Base-by-base conservation (phyloP, 208 protist species). In the Acanthamoeba divionensis region DNA sequence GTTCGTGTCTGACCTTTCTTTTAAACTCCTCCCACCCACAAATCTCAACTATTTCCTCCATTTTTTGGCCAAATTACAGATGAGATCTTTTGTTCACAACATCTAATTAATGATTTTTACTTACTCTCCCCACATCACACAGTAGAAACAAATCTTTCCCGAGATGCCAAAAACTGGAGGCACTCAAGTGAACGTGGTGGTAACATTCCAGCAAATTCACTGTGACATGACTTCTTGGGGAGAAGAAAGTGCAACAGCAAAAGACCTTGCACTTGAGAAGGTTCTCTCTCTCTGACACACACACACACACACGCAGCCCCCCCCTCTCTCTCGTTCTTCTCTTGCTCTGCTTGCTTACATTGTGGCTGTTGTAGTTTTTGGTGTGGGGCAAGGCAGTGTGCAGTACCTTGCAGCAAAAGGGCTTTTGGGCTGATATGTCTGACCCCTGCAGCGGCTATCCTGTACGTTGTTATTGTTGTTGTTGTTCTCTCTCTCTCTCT, bases 381-480 rank as follows among this genome's bases (percentile, higher is more conserved):
- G 62, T 38, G 6, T 94, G 92, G 92, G 90, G 54, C 18, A 44
- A 21, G 52, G 8, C 10, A 7, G 80, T 93, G 29, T 92, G 77
- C 69, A 44, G 75, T 33, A 24, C 1, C 21, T 36, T 93, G 21
- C 63, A 41, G 26, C 7, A 9, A n/a, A 18, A 69, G 12, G 91
- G 80, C 0, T 86, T 90, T 77, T 94, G 90, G 90, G 88, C 89
- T 24, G 92, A 94, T 52, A 5, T 91, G 18, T 82, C 91, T 33
- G 92, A 94, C 55, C 92, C 92, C n/a, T 83, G 85, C 77, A 91
- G 90, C 21, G 92, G 92, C 7, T 88, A 89, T 18, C 92, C 92
- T 33, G 92, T 94, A 67, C 12, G 85, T 44, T 24, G 38, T 48
- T n/a, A n/a, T n/a, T n/a, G n/a, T n/a, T n/a, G n/a, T n/a, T n/a